phyloP scores from a whole-genome alignment of 2,329 filamentous ascomycete genomes.

The Colletotrichum somersetense region DNA sequence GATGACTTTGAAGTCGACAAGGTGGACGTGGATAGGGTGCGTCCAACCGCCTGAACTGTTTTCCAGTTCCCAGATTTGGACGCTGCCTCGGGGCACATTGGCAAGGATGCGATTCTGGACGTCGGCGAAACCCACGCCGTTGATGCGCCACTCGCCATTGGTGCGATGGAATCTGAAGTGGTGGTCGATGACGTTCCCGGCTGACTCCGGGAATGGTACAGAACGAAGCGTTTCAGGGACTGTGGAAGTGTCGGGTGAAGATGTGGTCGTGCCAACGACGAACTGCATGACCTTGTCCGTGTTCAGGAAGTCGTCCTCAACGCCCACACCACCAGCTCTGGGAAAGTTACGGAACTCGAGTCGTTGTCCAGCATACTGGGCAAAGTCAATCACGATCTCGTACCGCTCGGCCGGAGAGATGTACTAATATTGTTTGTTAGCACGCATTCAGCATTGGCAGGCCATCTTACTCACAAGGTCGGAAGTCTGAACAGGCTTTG shows the following conservation, averaged over 20 bases:
- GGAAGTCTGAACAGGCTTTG: constrained; percentile 56
- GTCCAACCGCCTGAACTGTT: constrained; percentile 64
- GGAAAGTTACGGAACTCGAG: constrained; percentile 56
- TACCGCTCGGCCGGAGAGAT: constrained; percentile 69
- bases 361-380: constrained; percentile 60
- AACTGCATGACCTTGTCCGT: constrained; percentile 67
- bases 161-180: constrained; percentile 60
- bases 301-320: constrained; percentile 62
- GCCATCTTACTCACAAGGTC: constrained; percentile 48
- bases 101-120: constrained; percentile 61
- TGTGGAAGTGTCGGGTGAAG: constrained; percentile 52
- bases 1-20: constrained; percentile 69
- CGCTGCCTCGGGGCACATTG: constrained; percentile 58
- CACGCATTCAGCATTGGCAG: background rate
- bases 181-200: constrained; percentile 53
- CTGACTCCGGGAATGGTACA: constrained; percentile 55
- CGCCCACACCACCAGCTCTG: constrained; percentile 49
- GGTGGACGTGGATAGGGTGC: constrained; percentile 69
- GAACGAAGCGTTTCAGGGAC: constrained; percentile 51
- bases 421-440: constrained; percentile 44
- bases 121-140: constrained; percentile 61
- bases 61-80: constrained; percentile 63
- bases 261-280: constrained; percentile 55
- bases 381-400: constrained; percentile 69
- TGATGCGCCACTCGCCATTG: constrained; percentile 62